Conservation (phyloP, 495 filamentous ascomycete species). For the Penicillium fimorum region DNA sequence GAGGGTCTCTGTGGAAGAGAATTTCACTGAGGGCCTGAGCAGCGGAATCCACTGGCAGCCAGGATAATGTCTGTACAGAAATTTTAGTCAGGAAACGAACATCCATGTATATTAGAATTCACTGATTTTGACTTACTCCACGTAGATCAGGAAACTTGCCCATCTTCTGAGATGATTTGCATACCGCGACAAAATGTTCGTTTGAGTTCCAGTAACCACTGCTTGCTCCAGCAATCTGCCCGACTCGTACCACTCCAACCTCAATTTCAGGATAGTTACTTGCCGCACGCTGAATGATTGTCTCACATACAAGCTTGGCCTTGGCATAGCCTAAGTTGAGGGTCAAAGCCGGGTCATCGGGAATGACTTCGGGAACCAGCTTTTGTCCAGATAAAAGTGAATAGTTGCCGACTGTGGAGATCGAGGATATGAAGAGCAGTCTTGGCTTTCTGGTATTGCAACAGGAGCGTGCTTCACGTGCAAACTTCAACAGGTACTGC, state of each 20-base stretch:
- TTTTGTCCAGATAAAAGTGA: not conserved
- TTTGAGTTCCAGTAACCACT: conserved; percentile 52
- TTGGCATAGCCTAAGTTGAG: conserved; percentile 42
- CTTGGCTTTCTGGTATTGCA: conserved; percentile 4
- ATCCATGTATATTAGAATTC: not conserved
- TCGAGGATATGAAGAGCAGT: conserved; percentile 48
- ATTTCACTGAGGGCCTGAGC: conserved; percentile 37
- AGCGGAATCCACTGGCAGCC: conserved; percentile 43
- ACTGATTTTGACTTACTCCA: conserved; percentile 17
- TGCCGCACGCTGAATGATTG: conserved; percentile 35
- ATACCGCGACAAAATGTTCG: conserved; percentile 49
- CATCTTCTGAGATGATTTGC: conserved; percentile 39
- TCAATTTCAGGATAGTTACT: not conserved
- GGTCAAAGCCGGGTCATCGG: conserved; percentile 5
- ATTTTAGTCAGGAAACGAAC: not conserved
- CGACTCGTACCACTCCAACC: conserved; percentile 31
- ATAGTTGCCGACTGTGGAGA: conserved; percentile 42
- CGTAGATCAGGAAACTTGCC: conserved; percentile 36
- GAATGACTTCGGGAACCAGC: conserved; percentile 15
- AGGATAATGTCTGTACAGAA: conserved; percentile 23
- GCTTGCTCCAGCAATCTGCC: conserved; percentile 49
- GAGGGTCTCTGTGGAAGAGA: conserved; percentile 5
- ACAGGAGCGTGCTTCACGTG: conserved; percentile 18
- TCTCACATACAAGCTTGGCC: conserved; percentile 47
- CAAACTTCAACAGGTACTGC: conserved; percentile 45